Evolutionary conservation across 2,329 filamentous ascomycete species (phyloP), one percentile per base, ranked within the genome.

Genomic region (Elsinoe necatrix): DNA sequence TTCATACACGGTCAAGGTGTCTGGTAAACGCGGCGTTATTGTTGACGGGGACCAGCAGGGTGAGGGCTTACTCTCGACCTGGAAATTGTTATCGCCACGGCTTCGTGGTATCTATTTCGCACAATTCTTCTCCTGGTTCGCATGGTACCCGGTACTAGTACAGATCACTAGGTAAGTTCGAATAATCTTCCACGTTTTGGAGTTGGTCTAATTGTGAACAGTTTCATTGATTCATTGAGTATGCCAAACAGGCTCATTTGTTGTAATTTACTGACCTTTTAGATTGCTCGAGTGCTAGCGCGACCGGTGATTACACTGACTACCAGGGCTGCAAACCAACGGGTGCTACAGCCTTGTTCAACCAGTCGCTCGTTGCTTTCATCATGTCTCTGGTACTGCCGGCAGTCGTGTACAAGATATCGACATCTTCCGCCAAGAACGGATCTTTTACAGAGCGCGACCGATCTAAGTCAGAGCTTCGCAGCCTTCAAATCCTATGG

Each of bases 91-190:
- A 18, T 45, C 41, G 41, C 41, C 41, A 18, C 41, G 41, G 18
- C 41, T 45, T 12, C 20, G 41, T 5, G 8, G 41, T 11, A 45
- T 45, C 11, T 45, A 45, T 9, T 45, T 45, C 14, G 41, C 41
- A 7, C 41, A 45, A 27, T 45, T 45, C 41, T 45, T 45, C 21
- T 45, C 41, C 20, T 45, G 41, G 41, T 45, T 45, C 25, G 41
- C 41, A 23, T 45, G 41, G 41, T 45, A 45, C 18, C 41, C 41
- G 12, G 41, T 45, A 12, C 21, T 45, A 11, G 41, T 45, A 5
- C 41, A 45, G 41, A 45, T 45, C 21, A 45, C 41, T 23, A 45
- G 41, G 41, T 45, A 45, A 45, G n/a, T 20, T 23, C 18, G 20
- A 45, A 12, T 3, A 45, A 14, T 25, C 2, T 29, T 29, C 27